These are phyloP conservation scores for Bolboschoenus planiculmis DNA, from an alignment of 176 grass and related monocot genomes.

Conservation along the genomic window DNA sequence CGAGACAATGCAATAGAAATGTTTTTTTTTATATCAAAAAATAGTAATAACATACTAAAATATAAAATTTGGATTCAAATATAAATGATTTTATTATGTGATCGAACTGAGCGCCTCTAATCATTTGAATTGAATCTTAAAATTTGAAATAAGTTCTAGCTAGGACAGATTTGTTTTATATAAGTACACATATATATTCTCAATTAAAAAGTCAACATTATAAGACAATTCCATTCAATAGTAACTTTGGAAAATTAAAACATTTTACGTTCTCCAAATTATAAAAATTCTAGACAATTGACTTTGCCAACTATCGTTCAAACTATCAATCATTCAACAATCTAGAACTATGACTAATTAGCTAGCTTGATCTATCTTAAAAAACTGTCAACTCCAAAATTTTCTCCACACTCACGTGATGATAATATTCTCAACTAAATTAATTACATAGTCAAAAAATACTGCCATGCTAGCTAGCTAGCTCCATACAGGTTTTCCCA, in stretches of 20 bases:
- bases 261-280: neutral
- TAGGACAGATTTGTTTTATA: too few species aligned
- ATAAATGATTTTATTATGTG: neutral
- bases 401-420: neutral
- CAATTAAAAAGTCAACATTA: too few species aligned
- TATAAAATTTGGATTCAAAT: neutral
- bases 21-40: too few species aligned
- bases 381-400: neutral
- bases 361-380: constrained; percentile 1
- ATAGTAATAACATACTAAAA: too few species aligned
- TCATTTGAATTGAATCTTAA: neutral
- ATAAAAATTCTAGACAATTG: neutral
- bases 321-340: neutral
- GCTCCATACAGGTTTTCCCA: neutral
- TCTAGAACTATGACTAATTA: constrained; percentile 4
- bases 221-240: too few species aligned
- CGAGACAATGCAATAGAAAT: too few species aligned
- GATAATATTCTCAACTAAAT: neutral
- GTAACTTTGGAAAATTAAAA: too few species aligned
- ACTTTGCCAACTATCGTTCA: neutral
- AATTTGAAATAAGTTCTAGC: neutral
- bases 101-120: neutral
- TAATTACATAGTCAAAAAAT: neutral
- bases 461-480: neutral
- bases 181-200: too few species aligned